These are phyloP conservation scores for Microsporum audouinii DNA, from an alignment of 2,329 filamentous ascomycete species.

Conservation along the genomic window DNA sequence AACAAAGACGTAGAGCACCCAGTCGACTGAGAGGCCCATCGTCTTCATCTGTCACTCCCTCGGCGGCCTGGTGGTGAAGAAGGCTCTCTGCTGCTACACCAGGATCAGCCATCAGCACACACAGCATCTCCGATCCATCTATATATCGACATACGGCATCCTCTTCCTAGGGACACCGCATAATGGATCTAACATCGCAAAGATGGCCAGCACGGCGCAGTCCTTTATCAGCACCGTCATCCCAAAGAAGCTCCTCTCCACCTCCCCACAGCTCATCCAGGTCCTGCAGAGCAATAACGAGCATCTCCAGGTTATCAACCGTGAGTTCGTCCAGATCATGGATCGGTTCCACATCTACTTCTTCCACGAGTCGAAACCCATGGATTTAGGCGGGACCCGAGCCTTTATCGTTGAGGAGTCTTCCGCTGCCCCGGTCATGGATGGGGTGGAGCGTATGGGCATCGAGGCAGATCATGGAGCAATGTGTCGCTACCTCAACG, in stretches of 20 bases:
- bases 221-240: slow-evolving; percentile 55
- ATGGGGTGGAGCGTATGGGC: slow-evolving; percentile 61
- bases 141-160: slow-evolving; percentile 62
- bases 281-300: slow-evolving; percentile 65
- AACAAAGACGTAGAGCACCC: slow-evolving; percentile 23
- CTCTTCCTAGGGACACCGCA: slow-evolving; percentile 70
- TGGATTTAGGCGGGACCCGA: slow-evolving; percentile 53
- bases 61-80: slow-evolving; percentile 61
- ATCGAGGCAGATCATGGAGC: slow-evolving; percentile 60
- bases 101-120: slow-evolving; percentile 49
- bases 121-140: slow-evolving; percentile 56
- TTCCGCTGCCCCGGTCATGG: slow-evolving; percentile 58
- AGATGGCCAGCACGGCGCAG: slow-evolving; percentile 57
- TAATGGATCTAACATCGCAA: slow-evolving; percentile 55
- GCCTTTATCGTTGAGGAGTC: slow-evolving; percentile 56
- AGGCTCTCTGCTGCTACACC: slow-evolving; percentile 55
- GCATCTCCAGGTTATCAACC: slow-evolving; percentile 62
- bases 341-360: slow-evolving; percentile 62
- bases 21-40: slow-evolving; percentile 52
- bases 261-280: slow-evolving; percentile 55
- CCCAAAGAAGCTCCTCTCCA: slow-evolving; percentile 55
- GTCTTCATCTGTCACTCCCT: slow-evolving; percentile 67
- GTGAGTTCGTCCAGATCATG: slow-evolving; percentile 59
- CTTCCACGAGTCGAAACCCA: slow-evolving; percentile 63
- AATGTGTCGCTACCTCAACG: slow-evolving; percentile 61